Conservation (phyloP, 768 basidiomycete genomes). For the Fomitopsis pulvina region DNA sequence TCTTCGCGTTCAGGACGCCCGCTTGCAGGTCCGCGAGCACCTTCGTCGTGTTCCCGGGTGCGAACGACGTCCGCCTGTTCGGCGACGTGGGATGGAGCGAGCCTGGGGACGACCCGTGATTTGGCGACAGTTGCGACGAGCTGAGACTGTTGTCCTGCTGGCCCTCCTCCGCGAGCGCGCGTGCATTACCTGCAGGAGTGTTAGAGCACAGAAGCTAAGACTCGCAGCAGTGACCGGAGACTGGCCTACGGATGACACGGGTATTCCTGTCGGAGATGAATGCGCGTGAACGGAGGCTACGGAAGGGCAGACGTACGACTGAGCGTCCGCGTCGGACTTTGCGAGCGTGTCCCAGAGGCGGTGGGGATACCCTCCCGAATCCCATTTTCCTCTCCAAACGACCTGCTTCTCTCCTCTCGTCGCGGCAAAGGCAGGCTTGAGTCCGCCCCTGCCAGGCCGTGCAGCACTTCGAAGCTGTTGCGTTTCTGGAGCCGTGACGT, state of each 20-base stretch:
- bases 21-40: slow-evolving; percentile 85
- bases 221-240: slow-evolving; percentile 17
- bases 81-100: slow-evolving; percentile 39
- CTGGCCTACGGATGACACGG: slow-evolving; percentile 68
- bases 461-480: slow-evolving; percentile 67
- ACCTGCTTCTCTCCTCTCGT: slow-evolving; percentile 35
- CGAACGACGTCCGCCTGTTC: slow-evolving; percentile 50
- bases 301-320: slow-evolving; percentile 54
- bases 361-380: slow-evolving; percentile 72
- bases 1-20: slow-evolving; percentile 71
- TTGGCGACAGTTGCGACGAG: slow-evolving; percentile 21
- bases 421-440: slow-evolving; percentile 66
- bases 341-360: slow-evolving; percentile 42
- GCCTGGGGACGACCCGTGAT: slow-evolving; percentile 24
- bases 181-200: slow-evolving; percentile 61
- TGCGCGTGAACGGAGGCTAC: slow-evolving; percentile 8
- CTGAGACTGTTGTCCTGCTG: slow-evolving; percentile 29
- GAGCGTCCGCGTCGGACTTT: slow-evolving; percentile 71
- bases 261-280: slow-evolving; percentile 14
- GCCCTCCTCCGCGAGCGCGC: slow-evolving; percentile 74
- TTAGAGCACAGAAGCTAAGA: no score
- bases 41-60: slow-evolving; percentile 78
- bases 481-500: slow-evolving; percentile 45
- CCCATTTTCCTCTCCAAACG: slow-evolving; percentile 38
- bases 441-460: slow-evolving; percentile 68